These are phyloP conservation scores for Claviceps spartinae DNA, from an alignment of 2,329 filamentous ascomycete species.

Conservation along the genomic window DNA sequence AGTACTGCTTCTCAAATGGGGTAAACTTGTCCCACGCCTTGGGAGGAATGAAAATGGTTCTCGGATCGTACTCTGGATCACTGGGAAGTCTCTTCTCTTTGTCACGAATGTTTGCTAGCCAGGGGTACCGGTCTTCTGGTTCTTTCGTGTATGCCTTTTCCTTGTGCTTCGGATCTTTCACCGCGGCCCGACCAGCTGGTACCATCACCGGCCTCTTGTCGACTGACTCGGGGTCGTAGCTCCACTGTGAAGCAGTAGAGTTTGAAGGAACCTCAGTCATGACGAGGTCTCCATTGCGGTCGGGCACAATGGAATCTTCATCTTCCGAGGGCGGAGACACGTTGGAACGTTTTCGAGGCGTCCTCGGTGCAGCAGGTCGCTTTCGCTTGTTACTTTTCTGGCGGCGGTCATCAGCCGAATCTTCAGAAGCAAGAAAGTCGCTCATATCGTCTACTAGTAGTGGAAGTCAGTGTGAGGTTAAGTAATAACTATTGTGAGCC, in stretches of 20 bases:
- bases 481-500: background rate
- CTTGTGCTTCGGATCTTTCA: slow-evolving; percentile 26
- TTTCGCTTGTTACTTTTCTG: slow-evolving; percentile 60
- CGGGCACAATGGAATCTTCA: slow-evolving; percentile 26
- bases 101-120: slow-evolving; percentile 77
- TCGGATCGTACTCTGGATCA: slow-evolving; percentile 81
- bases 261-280: slow-evolving; percentile 43
- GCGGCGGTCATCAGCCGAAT: slow-evolving; percentile 53
- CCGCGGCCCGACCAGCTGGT: slow-evolving; percentile 16
- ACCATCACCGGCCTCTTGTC: slow-evolving; percentile 23
- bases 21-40: slow-evolving; percentile 71
- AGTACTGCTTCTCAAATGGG: slow-evolving; percentile 95
- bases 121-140: slow-evolving; percentile 75
- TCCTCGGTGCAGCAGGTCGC: slow-evolving; percentile 38
- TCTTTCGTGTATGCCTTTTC: slow-evolving; percentile 68
- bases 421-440: slow-evolving; percentile 79
- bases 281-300: slow-evolving; percentile 36
- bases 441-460: slow-evolving; percentile 51
- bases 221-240: slow-evolving; percentile 38
- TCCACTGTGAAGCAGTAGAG: slow-evolving; percentile 77
- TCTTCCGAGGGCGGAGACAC: slow-evolving; percentile 27
- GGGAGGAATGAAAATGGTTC: slow-evolving; percentile 82
- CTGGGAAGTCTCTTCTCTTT: slow-evolving; percentile 66
- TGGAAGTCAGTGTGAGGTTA: slow-evolving; percentile 4
- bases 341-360: slow-evolving; percentile 50